phyloP scores from a whole-genome alignment of 1,284 basidiomycete genomes.

The Naganishia sp. region DNA sequence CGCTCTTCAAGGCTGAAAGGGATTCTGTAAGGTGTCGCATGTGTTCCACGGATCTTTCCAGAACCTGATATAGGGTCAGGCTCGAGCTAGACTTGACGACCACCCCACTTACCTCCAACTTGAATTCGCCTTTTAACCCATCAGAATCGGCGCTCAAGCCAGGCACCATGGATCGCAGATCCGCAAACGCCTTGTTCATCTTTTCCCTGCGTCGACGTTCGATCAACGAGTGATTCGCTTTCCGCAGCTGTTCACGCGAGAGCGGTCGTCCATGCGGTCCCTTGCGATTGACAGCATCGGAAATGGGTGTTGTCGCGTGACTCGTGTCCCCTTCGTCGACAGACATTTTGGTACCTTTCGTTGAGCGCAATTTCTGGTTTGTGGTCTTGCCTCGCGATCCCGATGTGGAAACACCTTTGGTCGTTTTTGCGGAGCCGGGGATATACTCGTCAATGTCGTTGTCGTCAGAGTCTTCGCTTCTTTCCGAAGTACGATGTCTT shows the following conservation, averaged over 20 bases:
- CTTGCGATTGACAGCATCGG: not conserved
- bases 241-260: conserved; percentile 45
- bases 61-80: conserved; percentile 39
- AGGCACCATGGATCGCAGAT: conserved; percentile 52
- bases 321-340: not conserved
- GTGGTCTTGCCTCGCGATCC: not conserved
- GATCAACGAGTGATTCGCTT: conserved; percentile 53
- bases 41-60: conserved; percentile 51
- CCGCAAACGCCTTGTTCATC: conserved; percentile 51
- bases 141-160: conserved; percentile 47
- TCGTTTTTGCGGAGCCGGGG: not conserved
- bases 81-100: too few relatives aligned
- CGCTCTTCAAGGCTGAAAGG: conserved; percentile 13
- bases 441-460: conserved; percentile 23
- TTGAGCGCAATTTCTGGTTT: not conserved
- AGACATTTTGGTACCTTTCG: conserved; percentile 11
- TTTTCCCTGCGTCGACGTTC: conserved; percentile 52
- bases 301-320: not conserved
- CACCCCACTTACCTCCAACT: conserved; percentile 47
- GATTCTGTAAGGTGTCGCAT: conserved; percentile 41
- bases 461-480: conserved; percentile 9
- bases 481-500: conserved; percentile 4
- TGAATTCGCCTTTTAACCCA: conserved; percentile 52
- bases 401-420: not conserved
- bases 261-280: conserved; percentile 21